Conservation (phyloP, 2,329 filamentous ascomycete species). For the Aureobasidium namibiae region DNA sequence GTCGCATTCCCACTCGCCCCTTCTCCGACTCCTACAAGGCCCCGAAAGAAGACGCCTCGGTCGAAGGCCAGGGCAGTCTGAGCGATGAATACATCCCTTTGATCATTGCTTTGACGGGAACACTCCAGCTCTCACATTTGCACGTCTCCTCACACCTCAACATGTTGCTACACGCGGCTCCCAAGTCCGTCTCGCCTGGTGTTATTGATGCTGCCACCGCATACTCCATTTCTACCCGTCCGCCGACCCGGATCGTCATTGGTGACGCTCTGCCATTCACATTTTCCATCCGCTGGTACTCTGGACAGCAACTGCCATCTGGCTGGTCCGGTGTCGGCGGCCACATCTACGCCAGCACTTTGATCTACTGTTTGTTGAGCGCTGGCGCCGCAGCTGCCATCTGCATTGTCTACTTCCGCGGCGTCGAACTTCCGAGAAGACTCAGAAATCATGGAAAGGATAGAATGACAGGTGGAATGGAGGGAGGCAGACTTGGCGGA, state of each 20-base stretch:
- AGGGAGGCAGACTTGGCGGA: constrained; percentile 31
- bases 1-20: constrained; percentile 77
- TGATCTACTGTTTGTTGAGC: constrained; percentile 42
- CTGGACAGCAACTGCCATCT: constrained; percentile 58
- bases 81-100: constrained; percentile 62
- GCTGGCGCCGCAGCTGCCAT: constrained; percentile 41
- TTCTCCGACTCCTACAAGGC: constrained; percentile 32
- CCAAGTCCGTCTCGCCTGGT: constrained; percentile 47
- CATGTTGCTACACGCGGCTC: constrained; percentile 67
- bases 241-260: constrained; percentile 64
- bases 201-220: constrained; percentile 81
- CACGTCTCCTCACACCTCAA: constrained; percentile 88
- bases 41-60: constrained; percentile 24
- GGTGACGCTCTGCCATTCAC: constrained; percentile 73
- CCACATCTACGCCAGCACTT: constrained; percentile 41
- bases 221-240: constrained; percentile 57
- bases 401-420: constrained; percentile 48
- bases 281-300: constrained; percentile 83
- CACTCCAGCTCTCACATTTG: constrained; percentile 78
- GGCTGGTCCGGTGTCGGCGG: constrained; percentile 45
- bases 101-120: constrained; percentile 82
- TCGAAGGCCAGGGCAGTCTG: constrained; percentile 27
- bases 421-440: constrained; percentile 42
- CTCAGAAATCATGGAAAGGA: constrained; percentile 51
- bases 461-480: constrained; percentile 31